These are phyloP conservation scores for Tausonia pullulans DNA, from an alignment of 1,284 basidiomycete species.

Conservation along the genomic window DNA sequence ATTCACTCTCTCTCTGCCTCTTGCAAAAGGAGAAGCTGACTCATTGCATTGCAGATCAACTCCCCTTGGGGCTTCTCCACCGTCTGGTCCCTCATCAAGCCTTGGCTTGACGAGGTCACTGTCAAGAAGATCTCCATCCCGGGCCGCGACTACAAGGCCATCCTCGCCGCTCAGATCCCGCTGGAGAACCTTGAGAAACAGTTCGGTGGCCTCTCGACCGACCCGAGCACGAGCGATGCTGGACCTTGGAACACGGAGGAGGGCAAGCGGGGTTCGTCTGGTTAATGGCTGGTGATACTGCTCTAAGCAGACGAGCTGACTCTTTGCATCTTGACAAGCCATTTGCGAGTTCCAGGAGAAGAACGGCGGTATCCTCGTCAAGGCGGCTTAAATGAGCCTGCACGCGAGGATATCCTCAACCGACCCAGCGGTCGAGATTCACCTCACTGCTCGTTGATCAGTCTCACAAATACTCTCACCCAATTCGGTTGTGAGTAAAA, in stretches of 20 bases:
- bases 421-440: no score
- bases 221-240: conserved; percentile 68
- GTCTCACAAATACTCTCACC: no score
- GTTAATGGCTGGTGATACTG: background rate
- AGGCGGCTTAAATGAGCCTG: no score
- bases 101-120: conserved; percentile 90
- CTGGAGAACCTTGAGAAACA: conserved; percentile 70
- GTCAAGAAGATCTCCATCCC: conserved; percentile 85
- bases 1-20: background rate
- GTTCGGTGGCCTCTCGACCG: conserved; percentile 74
- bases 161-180: conserved; percentile 68
- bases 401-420: no score
- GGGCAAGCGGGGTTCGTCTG: conserved; percentile 5
- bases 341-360: no score
- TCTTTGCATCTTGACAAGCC: no score
- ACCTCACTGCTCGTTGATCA: no score
- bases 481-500: no score
- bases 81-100: conserved; percentile 83
- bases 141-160: conserved; percentile 49
- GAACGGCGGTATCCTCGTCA: no score
- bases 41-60: conserved; percentile 33
- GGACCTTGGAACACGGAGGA: conserved; percentile 71
- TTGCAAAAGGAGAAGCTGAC: background rate
- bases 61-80: conserved; percentile 81
- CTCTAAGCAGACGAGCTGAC: background rate